phyloP scores from a whole-genome alignment of 768 basidiomycete genomes.

The Leccinum uliginosum region DNA sequence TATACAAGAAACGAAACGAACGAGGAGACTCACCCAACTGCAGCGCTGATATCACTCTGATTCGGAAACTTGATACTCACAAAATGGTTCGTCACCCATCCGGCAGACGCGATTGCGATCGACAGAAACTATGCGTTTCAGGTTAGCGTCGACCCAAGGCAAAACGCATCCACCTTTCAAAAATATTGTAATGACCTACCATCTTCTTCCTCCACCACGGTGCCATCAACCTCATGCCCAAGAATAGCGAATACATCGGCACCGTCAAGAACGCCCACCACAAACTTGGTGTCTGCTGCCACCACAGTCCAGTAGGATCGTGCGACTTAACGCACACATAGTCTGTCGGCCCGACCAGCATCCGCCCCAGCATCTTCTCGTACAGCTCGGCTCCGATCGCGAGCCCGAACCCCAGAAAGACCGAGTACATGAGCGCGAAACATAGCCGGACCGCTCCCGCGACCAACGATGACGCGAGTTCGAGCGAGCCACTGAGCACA shows the following conservation, averaged over 20 bases:
- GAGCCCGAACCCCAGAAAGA: constrained; percentile 76
- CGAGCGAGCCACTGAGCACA: constrained; percentile 68
- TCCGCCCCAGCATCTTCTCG: constrained; percentile 45
- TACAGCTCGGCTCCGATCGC: constrained; percentile 75
- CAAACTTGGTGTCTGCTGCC: constrained; percentile 61
- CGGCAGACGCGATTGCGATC: constrained; percentile 58
- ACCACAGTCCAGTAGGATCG: constrained; percentile 61
- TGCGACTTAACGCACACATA: constrained; percentile 59
- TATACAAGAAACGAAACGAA: background rate
- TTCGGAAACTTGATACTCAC: constrained; percentile 54
- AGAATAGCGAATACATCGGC: constrained; percentile 61
- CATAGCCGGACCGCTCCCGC: constrained; percentile 81
- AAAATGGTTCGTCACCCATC: constrained; percentile 77
- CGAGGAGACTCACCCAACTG: constrained; percentile 50
- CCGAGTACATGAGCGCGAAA: constrained; percentile 75
- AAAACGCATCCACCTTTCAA: no score
- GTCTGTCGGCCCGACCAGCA: constrained; percentile 51
- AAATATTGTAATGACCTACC: constrained; percentile 32
- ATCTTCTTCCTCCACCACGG: constrained; percentile 55
- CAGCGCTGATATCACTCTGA: constrained; percentile 74
- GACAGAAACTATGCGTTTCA: constrained; percentile 37
- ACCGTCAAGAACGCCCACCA: constrained; percentile 76
- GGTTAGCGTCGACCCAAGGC: background rate
- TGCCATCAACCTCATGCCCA: constrained; percentile 63
- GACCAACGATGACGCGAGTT: constrained; percentile 77